These are phyloP conservation scores for Xylaria telfairii DNA, from an alignment of 495 filamentous ascomycete species.

Conservation along the genomic window DNA sequence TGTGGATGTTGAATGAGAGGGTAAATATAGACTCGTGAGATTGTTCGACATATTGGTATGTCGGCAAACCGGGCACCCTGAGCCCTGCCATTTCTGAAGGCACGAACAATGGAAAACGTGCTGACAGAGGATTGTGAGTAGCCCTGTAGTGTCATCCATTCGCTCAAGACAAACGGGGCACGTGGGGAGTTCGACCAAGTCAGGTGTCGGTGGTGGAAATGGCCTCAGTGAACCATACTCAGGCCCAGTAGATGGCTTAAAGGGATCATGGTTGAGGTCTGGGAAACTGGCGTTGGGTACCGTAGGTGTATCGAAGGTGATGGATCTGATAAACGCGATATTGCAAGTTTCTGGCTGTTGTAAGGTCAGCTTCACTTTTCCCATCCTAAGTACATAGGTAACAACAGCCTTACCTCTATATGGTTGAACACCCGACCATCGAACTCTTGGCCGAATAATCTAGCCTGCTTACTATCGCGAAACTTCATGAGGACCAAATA, in stretches of 20 bases:
- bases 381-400: not conserved
- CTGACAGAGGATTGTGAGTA: conserved; percentile 95
- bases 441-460: conserved; percentile 82
- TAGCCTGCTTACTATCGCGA: conserved; percentile 72
- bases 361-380: not conserved
- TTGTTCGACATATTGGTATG: conserved; percentile 64
- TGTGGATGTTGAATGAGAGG: conserved; percentile 29
- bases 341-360: conserved; percentile 92
- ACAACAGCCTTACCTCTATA: conserved; percentile 74
- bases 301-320: conserved; percentile 63
- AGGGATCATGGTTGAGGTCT: conserved; percentile 68
- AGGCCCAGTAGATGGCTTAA: conserved; percentile 61
- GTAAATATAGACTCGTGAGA: conserved; percentile 32
- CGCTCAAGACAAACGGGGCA: conserved; percentile 96
- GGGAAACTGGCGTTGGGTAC: conserved; percentile 56
- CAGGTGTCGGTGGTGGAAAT: conserved; percentile 87
- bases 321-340: conserved; percentile 92
- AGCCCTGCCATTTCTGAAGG: conserved; percentile 93
- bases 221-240: conserved; percentile 73
- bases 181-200: conserved; percentile 89
- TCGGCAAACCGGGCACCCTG: conserved; percentile 91
- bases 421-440: conserved; percentile 95
- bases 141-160: conserved; percentile 95
- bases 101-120: conserved; percentile 98
- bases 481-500: conserved; percentile 99